Evolutionary conservation across 306 rosid genomes (phyloP).

Genomic region (Vigna nakashimae): DNA sequence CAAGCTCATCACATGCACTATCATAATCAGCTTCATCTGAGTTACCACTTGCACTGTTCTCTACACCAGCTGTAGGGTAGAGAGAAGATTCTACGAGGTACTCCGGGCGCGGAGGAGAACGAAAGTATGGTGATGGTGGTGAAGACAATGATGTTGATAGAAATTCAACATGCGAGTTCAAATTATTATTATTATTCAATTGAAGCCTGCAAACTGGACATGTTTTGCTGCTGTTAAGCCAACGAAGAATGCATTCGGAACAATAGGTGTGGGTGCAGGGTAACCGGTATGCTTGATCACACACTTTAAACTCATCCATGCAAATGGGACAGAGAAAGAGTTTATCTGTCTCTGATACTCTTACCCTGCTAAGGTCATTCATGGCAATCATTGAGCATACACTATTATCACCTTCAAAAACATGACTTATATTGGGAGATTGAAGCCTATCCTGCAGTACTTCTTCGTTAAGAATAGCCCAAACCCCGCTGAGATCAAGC

Average conservation of each 20-base stretch:
- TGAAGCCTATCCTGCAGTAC: background rate
- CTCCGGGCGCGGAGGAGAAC: too few relatives aligned
- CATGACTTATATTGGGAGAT: background rate
- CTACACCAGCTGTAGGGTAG: background rate
- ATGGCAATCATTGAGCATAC: background rate
- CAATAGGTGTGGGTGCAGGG: conserved; percentile 77
- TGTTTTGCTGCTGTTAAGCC: conserved; percentile 72
- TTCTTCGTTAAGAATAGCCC: background rate
- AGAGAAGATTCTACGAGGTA: background rate
- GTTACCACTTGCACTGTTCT: conserved; percentile 6
- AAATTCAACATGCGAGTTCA: background rate
- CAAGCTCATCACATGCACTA: conserved; percentile 31
- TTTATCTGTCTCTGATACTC: conserved; percentile 49
- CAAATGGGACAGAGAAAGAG: conserved; percentile 68
- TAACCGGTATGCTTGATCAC: conserved; percentile 60
- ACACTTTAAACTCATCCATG: conserved; percentile 72
- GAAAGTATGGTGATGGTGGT: background rate
- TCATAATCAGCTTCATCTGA: conserved; percentile 36
- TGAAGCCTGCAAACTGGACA: conserved; percentile 80
- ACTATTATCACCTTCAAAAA: background rate
- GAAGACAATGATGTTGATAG: background rate
- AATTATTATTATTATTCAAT: conserved; percentile 2
- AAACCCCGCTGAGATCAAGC: too few relatives aligned
- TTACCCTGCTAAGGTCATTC: conserved; percentile 50
- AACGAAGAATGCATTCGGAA: conserved; percentile 66